These are phyloP conservation scores for Suillus luteus DNA, from an alignment of 768 basidiomycete species.

Conservation along the genomic window DNA sequence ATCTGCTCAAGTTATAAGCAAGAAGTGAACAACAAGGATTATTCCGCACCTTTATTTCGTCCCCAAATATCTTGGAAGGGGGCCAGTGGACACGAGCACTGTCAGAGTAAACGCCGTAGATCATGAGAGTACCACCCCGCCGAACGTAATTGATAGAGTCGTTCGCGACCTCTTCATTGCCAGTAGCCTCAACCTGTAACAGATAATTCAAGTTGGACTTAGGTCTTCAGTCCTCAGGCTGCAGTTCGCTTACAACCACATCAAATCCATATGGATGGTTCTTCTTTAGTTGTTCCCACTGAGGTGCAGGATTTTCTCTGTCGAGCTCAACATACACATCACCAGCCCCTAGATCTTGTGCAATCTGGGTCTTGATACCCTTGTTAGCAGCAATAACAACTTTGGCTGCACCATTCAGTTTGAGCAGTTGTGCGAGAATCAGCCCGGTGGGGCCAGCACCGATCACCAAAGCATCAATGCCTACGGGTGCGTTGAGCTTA, in stretches of 20 bases:
- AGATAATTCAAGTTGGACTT: not conserved
- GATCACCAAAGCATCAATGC: constrained; percentile 42
- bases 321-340: constrained; percentile 46
- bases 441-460: constrained; percentile 47
- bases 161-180: constrained; percentile 43
- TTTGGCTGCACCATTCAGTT: constrained; percentile 24
- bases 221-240: not conserved
- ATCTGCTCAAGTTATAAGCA: constrained; percentile 34
- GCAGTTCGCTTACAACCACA: constrained; percentile 33
- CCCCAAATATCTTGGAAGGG: constrained; percentile 55
- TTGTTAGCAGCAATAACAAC: constrained; percentile 38
- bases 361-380: constrained; percentile 45
- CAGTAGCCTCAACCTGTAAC: constrained; percentile 41
- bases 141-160: constrained; percentile 45
- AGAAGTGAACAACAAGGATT: not conserved
- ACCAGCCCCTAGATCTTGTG: constrained; percentile 39
- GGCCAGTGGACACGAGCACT: constrained; percentile 54
- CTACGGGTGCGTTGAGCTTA: constrained; percentile 42
- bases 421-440: constrained; percentile 45
- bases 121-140: constrained; percentile 46
- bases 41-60: constrained; percentile 46
- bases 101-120: constrained; percentile 60
- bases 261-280: constrained; percentile 49
- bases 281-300: constrained; percentile 43
- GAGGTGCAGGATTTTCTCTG: constrained; percentile 35